Conservation (phyloP, 2,329 filamentous ascomycete genomes). For the Alternaria gansuensis region DNA sequence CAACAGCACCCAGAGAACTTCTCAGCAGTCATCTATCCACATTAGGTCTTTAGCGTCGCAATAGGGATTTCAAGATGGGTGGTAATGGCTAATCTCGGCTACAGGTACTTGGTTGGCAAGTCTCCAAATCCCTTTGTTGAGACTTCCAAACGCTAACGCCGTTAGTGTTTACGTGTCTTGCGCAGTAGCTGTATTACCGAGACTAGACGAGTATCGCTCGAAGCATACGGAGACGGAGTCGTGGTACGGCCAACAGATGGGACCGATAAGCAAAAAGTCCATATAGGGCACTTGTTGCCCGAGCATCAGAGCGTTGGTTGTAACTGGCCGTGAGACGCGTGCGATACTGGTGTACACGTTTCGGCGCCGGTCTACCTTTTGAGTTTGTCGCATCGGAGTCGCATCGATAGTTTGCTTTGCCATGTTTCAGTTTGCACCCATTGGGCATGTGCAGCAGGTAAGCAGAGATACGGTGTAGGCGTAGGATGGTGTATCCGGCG, state of each 20-base stretch:
- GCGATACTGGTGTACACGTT: constrained; percentile 10
- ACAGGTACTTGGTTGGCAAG: constrained; percentile 38
- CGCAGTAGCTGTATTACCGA: constrained; percentile 25
- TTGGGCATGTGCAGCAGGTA: constrained; percentile 11
- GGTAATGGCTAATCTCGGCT: constrained; percentile 35
- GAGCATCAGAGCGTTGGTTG: constrained; percentile 13
- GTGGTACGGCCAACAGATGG: constrained; percentile 36
- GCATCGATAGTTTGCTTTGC: constrained; percentile 10
- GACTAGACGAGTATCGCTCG: constrained; percentile 46
- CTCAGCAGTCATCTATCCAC: constrained; percentile 23
- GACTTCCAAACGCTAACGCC: constrained; percentile 15
- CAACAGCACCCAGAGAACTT: too few relatives aligned
- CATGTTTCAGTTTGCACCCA: constrained; percentile 18
- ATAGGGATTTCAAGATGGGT: constrained; percentile 27
- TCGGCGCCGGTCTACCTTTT: not conserved
- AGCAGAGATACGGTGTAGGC: constrained; percentile 21
- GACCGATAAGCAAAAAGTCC: constrained; percentile 16
- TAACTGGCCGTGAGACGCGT: not conserved
- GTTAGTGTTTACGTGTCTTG: constrained; percentile 47
- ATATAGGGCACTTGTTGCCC: constrained; percentile 28
- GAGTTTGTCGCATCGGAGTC: constrained; percentile 9
- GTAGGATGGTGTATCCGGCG: constrained; percentile 16
- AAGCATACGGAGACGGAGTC: constrained; percentile 59
- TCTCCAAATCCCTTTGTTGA: constrained; percentile 13
- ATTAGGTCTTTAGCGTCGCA: constrained; percentile 28